Conservation (phyloP, 2,329 filamentous ascomycete genomes). For the Rosellinia necatrix region DNA sequence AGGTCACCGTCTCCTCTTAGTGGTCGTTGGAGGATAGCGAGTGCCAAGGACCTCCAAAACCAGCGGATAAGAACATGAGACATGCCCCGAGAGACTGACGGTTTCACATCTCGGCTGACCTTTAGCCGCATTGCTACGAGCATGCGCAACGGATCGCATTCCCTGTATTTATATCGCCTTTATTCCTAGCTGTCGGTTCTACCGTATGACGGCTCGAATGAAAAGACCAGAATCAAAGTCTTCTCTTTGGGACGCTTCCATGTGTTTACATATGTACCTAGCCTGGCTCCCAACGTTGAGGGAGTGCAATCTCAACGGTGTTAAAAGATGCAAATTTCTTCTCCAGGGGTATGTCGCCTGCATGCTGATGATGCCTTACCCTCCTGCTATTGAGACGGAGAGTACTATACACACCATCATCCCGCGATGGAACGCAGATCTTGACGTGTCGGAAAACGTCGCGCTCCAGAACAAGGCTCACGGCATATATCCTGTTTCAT, state of each 20-base stretch:
- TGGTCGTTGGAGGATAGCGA: not conserved
- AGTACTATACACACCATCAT: not conserved
- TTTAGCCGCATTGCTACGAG: constrained; percentile 19
- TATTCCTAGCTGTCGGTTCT: too few species aligned
- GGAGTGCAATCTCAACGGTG: too few species aligned
- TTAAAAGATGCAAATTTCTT: too few species aligned
- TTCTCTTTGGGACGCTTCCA: too few species aligned
- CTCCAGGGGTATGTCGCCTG: too few species aligned
- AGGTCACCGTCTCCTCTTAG: not conserved
- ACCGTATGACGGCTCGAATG: too few species aligned
- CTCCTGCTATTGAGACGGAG: not conserved
- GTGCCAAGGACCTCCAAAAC: constrained; percentile 12
- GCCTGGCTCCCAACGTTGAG: too few species aligned
- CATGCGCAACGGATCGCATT: not conserved
- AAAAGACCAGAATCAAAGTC: too few species aligned
- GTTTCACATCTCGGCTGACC: constrained; percentile 19
- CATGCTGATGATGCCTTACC: too few species aligned
- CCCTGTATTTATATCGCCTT: not conserved
- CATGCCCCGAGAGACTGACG: constrained; percentile 11
- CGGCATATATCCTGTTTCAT: not conserved
- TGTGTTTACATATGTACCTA: too few species aligned
- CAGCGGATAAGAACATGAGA: constrained; percentile 14
- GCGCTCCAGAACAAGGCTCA: not conserved
- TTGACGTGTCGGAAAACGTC: too few species aligned
- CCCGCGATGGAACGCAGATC: not conserved